Evolutionary conservation across 2,329 filamentous ascomycete species (phyloP).

Genomic region (Scolecobasidium constrictum): DNA sequence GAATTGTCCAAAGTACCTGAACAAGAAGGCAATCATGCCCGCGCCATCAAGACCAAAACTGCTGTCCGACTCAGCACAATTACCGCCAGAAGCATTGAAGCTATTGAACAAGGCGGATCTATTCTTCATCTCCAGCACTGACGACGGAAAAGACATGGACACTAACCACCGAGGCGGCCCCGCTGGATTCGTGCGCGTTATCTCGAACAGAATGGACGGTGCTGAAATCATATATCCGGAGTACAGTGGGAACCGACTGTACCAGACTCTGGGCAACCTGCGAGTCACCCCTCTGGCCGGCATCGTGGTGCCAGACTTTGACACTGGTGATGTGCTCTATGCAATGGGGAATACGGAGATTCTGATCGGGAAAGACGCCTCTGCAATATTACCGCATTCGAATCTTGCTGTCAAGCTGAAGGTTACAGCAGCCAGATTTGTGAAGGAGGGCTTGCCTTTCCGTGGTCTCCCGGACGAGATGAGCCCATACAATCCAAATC

Average conservation of each 20-base stretch:
- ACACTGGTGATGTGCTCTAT: slow-evolving; percentile 62
- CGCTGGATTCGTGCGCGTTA: slow-evolving; percentile 60
- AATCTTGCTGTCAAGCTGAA: slow-evolving; percentile 63
- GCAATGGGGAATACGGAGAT: slow-evolving; percentile 58
- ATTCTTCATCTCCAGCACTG: slow-evolving; percentile 58
- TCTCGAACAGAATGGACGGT: slow-evolving; percentile 38
- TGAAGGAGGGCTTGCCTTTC: slow-evolving; percentile 57
- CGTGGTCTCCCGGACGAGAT: slow-evolving; percentile 46
- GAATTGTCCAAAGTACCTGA: slow-evolving; percentile 83
- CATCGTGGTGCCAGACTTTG: slow-evolving; percentile 63
- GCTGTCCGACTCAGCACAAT: slow-evolving; percentile 33
- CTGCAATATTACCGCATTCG: slow-evolving; percentile 51
- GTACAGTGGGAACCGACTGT: slow-evolving; percentile 74
- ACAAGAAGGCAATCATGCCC: slow-evolving; percentile 54
- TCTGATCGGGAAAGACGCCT: slow-evolving; percentile 53
- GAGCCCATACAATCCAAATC: slow-evolving; percentile 70
- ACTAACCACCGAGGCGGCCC: slow-evolving; percentile 72
- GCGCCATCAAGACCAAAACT: slow-evolving; percentile 44
- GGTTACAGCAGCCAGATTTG: slow-evolving; percentile 49
- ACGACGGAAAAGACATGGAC: slow-evolving; percentile 60
- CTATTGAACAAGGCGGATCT: slow-evolving; percentile 57
- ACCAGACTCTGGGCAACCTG: slow-evolving; percentile 75
- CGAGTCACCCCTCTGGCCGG: slow-evolving; percentile 55
- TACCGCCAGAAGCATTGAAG: slow-evolving; percentile 45
- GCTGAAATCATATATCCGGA: slow-evolving; percentile 64